Conservation (phyloP, 2,329 filamentous ascomycete species). For the Pezicula carpinea region DNA sequence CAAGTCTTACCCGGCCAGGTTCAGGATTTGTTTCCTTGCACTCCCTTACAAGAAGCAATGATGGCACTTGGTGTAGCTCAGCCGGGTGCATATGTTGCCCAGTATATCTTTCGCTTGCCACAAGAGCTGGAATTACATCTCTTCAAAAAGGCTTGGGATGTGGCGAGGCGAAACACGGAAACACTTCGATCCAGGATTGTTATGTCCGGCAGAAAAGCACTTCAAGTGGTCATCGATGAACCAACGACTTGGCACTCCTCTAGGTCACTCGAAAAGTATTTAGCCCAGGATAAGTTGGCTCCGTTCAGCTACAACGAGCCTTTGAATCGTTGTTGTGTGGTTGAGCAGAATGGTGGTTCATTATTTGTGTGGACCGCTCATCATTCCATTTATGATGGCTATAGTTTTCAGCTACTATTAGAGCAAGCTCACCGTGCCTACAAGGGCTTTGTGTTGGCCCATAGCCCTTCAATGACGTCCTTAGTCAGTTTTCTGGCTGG, state of each 20-base stretch:
- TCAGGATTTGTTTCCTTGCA: too few species aligned
- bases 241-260: background rate
- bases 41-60: too few species aligned
- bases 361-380: slow-evolving; percentile 3
- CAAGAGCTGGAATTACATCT: too few species aligned
- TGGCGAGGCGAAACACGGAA: slow-evolving; percentile 3
- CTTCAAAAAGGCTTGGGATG: too few species aligned
- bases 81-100: slow-evolving; percentile 28
- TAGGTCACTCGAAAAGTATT: too few species aligned
- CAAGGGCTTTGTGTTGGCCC: background rate
- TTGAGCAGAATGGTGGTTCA: background rate
- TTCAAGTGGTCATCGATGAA: slow-evolving; percentile 1
- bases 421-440: background rate
- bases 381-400: slow-evolving; percentile 2
- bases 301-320: background rate
- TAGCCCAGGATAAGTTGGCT: too few species aligned
- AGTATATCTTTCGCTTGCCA: slow-evolving; percentile 12
- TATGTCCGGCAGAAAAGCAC: background rate
- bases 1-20: too few species aligned
- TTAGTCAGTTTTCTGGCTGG: background rate
- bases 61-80: slow-evolving; percentile 28
- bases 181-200: slow-evolving; percentile 2
- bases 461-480: background rate
- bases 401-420: slow-evolving; percentile 41
- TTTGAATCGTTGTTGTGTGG: too few species aligned